phyloP scores from a whole-genome alignment of 139 green algal species.

The Marvania coccoides region DNA sequence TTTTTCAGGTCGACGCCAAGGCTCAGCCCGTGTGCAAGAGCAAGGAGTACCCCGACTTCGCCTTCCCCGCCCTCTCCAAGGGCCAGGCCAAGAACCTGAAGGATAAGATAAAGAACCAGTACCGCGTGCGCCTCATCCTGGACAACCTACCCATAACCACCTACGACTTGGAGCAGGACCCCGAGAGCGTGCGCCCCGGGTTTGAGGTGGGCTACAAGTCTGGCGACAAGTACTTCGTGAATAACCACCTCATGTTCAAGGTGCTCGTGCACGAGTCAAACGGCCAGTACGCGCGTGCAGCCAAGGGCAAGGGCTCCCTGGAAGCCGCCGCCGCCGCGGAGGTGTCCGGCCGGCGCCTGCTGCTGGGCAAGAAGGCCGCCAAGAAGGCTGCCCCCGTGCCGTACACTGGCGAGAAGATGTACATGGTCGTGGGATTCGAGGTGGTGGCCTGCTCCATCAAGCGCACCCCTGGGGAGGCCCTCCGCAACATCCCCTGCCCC shows the following conservation, averaged over 20 bases:
- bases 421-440: constrained; percentile 90
- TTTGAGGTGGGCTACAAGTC: constrained; percentile 77
- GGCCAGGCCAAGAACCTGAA: constrained; percentile 56
- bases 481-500: constrained; percentile 62
- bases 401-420: constrained; percentile 29
- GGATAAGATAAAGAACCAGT: constrained; percentile 73
- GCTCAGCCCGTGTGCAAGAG: constrained; percentile 44
- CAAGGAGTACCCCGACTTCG: constrained; percentile 32
- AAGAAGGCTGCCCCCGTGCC: background rate
- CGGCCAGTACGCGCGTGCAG: constrained; percentile 50
- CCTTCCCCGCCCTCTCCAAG: constrained; percentile 25
- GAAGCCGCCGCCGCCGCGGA: constrained; percentile 40
- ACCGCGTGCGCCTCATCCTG: constrained; percentile 87
- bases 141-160: constrained; percentile 95
- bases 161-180: constrained; percentile 66
- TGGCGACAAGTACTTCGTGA: constrained; percentile 72
- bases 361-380: background rate
- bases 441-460: constrained; percentile 79
- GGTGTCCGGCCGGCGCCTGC: constrained; percentile 1
- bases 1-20: constrained; percentile 45
- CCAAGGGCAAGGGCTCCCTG: constrained; percentile 29
- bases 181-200: constrained; percentile 57
- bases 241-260: constrained; percentile 96
- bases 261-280: constrained; percentile 82
- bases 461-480: constrained; percentile 38